Base-by-base conservation (phyloP, 2,329 filamentous ascomycete genomes). In the Beauveria scarabaeidicola region DNA sequence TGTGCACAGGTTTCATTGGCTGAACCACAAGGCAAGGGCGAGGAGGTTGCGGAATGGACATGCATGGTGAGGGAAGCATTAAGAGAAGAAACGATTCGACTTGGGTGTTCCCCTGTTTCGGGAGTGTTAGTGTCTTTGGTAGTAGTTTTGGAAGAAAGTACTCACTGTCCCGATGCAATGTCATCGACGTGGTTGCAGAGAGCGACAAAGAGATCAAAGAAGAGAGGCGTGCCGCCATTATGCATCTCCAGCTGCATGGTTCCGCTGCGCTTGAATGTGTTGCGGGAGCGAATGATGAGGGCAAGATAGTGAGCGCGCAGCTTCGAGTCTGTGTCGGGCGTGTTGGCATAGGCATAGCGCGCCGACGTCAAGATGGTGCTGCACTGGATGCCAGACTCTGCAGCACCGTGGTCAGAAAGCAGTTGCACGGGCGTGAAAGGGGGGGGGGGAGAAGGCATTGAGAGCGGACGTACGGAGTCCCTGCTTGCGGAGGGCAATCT, bases 181-280 rank as follows among this genome's bases (percentile, higher is more conserved):
- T 87, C 88, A 71, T 85, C 90, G 69, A 96, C 89, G 70, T 96
- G 90, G 71, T 96, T 96, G 75, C 89, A 91, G 75, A 96, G 84
- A 19, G 92, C 91, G 54, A 96, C 92, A 71, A 96, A 97, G 48
- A 96, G 79, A 70, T 96, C 92, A 70, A 96, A 97, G 77, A 96
- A 96, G 61, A 96, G 79, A 69, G 89, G 82, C 1, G 79, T 89
- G 58, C 90, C 90, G 29, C 92, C 92, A 63, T 85, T 84, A 72
- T 89, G 89, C 91, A 97, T 96, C 77, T 96, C 91, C 66, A 90
- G 84, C 75, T 96, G 92, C 91, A 96, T 96, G 3, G 91, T 96
- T 58, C 91, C 91, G 73, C 91, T 96, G 59, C 90, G 82, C 80
- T 96, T 96, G 76, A 97, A 96, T 2, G 90, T 96, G 69, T 84